phyloP scores from a whole-genome alignment of 768 basidiomycete species.

The Rhizopogon vinicolor region DNA sequence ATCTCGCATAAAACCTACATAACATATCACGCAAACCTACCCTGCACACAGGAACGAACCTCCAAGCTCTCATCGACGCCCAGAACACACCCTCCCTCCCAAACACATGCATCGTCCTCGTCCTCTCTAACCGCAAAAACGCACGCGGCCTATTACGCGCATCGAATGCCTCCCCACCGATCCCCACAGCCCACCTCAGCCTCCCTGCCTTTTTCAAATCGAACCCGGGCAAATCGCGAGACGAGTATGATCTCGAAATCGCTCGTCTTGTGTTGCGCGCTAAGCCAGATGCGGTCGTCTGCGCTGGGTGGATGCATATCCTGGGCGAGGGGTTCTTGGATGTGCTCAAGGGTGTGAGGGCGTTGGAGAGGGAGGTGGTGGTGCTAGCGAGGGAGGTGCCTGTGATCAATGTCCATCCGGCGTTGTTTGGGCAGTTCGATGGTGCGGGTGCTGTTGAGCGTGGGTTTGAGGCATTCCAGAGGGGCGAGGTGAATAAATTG shows the following conservation, averaged over 20 bases:
- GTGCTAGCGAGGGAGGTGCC: constrained; percentile 44
- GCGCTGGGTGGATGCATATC: constrained; percentile 99
- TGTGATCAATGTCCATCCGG: constrained; percentile 96
- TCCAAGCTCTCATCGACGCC: constrained; percentile 94
- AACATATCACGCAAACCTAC: neutral
- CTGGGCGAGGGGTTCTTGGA: constrained; percentile 79
- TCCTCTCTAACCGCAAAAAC: constrained; percentile 88
- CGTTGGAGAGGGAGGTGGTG: constrained; percentile 29
- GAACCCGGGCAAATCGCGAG: constrained; percentile 65
- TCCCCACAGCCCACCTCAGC: constrained; percentile 78
- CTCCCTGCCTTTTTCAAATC: constrained; percentile 80
- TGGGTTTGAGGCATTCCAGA: constrained; percentile 84
- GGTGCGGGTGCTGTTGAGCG: constrained; percentile 89
- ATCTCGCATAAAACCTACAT: neutral
- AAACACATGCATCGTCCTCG: constrained; percentile 65
- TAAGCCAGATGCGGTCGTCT: constrained; percentile 79
- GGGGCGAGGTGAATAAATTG: constrained; percentile 70
- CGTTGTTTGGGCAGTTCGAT: constrained; percentile 93
- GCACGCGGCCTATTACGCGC: constrained; percentile 91
- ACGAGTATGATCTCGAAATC: constrained; percentile 83
- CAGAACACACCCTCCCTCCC: constrained; percentile 71
- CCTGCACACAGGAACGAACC: constrained; percentile 70
- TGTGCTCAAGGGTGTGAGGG: constrained; percentile 43
- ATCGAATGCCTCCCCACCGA: constrained; percentile 59
- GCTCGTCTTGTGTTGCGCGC: constrained; percentile 60